Evolutionary conservation across 352 stramenopile species (phyloP), one percentile per base, ranked within the genome.

Genomic region (Phytophthora quininea): DNA sequence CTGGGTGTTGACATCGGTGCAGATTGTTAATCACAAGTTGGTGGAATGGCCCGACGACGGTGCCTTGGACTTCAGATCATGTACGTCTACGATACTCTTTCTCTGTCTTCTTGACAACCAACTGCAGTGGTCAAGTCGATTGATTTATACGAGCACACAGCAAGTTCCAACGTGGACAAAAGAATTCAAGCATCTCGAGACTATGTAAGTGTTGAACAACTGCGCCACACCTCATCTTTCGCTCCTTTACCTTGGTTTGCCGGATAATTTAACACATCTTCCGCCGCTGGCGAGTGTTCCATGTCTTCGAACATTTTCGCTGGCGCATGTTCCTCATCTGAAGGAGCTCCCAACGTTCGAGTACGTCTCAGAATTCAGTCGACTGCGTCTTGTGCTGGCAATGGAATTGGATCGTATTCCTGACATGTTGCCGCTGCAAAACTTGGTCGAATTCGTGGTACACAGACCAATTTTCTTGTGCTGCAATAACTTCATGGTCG

Each of bases 21-120:
- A 73, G 24, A 40, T 73, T 52, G 65, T 69, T n/a, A 73, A 62
- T 49, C 61, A 50, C 3, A 31, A 43, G 14, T 30, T 65, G 1
- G 9, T 24, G 7, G 24, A 47, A 14, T 61, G 27, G 30, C 59
- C 59, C 1, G 51, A 67, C 42, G 37, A 6, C 24, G 10, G 0
- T 64, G 64, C n/a, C 57, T 12, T 1, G 33, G 43, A 1, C 35
- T 72, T 6, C 33, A 42, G 7, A 32, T 46, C 45, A 59, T 69
- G 53, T 63, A 63, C 8, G 53, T 61, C 10, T 24, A 7, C 12
- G 9, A 24, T n/a, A 24, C 19, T 47, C 19, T 47, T 46, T 40
- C 8, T 29, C 1, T 10, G 15, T 11, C 40, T 11, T 10, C 15
- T 19, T 9, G 15, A 35, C 7, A 35, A 12, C 19, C 3, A 7